Conservation (phyloP, 352 stramenopile species). For the Globisporangium splendens region DNA sequence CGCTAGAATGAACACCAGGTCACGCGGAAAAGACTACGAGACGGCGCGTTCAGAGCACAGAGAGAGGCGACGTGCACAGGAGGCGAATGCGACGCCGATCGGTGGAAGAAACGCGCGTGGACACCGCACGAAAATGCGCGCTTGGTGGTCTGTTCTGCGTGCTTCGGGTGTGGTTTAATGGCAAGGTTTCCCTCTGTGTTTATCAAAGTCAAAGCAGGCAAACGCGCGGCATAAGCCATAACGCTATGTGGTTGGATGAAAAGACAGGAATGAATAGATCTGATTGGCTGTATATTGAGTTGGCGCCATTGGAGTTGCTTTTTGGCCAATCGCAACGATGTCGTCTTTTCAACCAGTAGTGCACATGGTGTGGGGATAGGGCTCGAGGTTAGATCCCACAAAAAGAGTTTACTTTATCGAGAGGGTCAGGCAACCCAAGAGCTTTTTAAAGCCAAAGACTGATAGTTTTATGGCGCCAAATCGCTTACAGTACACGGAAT, state of each 20-base stretch:
- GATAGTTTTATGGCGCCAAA: too few relatives aligned
- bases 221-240: neutral
- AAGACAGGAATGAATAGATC: neutral
- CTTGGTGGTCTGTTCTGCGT: neutral
- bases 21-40: too few relatives aligned
- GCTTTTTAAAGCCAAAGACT: too few relatives aligned
- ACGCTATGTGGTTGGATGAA: neutral
- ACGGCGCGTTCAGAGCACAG: neutral
- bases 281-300: neutral
- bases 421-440: neutral
- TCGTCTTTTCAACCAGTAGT: neutral
- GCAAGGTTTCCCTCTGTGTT: neutral
- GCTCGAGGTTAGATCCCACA: neutral
- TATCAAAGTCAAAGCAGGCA: neutral
- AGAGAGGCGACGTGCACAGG: neutral
- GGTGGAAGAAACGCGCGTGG: neutral
- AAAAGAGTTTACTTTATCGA: neutral
- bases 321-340: neutral
- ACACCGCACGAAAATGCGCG: slow-evolving; percentile 7
- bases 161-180: neutral
- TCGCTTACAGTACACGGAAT: too few relatives aligned
- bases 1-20: neutral
- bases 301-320: neutral
- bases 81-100: neutral
- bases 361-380: neutral